Evolutionary conservation across 345 rosid species (phyloP).

Genomic region (Melaleuca quinquenervia): DNA sequence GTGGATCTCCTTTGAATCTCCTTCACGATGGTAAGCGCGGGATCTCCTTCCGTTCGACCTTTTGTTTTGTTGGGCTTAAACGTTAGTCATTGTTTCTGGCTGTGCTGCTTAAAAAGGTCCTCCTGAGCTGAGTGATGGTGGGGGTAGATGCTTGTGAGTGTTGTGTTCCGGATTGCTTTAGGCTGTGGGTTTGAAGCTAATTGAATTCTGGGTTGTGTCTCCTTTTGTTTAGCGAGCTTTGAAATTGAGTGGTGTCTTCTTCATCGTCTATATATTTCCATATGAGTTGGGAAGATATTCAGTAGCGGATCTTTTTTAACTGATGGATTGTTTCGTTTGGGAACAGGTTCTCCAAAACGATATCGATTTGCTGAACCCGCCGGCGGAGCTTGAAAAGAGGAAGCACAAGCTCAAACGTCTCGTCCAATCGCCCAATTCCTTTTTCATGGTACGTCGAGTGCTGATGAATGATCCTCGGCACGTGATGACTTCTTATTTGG

Average conservation of each 20-base stretch:
- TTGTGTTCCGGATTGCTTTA: neutral
- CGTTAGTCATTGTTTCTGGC: neutral
- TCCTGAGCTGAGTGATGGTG: neutral
- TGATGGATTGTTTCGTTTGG: neutral
- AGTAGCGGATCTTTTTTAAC: neutral
- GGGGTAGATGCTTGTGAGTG: neutral
- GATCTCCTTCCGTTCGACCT: neutral
- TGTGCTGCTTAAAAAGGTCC: neutral
- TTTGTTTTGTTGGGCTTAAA: neutral
- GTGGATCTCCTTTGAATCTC: neutral
- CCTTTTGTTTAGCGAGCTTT: neutral
- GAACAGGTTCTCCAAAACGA: neutral
- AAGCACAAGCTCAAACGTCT: slow-evolving; percentile 6
- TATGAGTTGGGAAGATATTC: neutral
- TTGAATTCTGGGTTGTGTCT: neutral
- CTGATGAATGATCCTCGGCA: neutral
- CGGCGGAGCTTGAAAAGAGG: slow-evolving; percentile 2
- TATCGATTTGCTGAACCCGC: neutral
- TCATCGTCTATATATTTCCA: neutral
- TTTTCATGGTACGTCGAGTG: neutral
- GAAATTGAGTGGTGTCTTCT: neutral
- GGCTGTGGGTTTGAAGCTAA: neutral
- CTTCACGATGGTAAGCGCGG: neutral
- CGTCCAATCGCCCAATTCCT: slow-evolving; percentile 1
- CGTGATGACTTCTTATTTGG: neutral